Evolutionary conservation across 2,329 filamentous ascomycete genomes (phyloP).

Genomic region (Aspergillus niger): DNA sequence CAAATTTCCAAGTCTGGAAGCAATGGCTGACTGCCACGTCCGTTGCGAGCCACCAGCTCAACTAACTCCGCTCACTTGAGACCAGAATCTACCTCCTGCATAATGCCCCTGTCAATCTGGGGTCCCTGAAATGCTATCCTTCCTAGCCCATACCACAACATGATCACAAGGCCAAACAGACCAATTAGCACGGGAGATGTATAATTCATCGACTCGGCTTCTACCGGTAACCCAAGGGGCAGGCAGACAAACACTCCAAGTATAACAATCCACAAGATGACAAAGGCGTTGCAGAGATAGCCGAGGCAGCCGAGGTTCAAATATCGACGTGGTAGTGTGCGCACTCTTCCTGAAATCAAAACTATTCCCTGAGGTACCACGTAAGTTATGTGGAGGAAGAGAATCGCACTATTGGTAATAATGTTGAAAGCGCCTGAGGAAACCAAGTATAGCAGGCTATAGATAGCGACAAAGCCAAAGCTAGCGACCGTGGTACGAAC

Average conservation of each 20-base stretch:
- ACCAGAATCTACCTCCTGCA: background rate
- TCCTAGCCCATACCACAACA: background rate
- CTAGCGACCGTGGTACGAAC: background rate
- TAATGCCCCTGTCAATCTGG: background rate
- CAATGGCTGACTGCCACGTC: too few relatives aligned
- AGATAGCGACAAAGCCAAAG: background rate
- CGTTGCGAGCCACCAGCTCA: background rate
- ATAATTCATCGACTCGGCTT: slow-evolving; percentile 8
- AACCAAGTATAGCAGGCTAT: background rate
- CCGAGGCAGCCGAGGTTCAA: slow-evolving; percentile 36
- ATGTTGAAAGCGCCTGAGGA: background rate
- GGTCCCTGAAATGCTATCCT: background rate
- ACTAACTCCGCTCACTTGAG: background rate
- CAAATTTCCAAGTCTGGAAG: too few relatives aligned
- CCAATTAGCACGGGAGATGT: slow-evolving; percentile 1
- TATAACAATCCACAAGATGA: slow-evolving; percentile 47
- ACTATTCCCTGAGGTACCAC: background rate
- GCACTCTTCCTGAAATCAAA: background rate
- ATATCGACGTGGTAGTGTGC: background rate
- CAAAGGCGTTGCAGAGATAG: slow-evolving; percentile 40
- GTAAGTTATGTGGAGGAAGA: background rate
- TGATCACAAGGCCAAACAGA: slow-evolving; percentile 23
- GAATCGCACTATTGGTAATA: background rate
- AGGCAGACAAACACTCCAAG: slow-evolving; percentile 51
- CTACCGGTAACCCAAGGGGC: slow-evolving; percentile 41